Conservation (phyloP, 176 grass and related monocot species). For the Rhynchospora breviuscula region DNA sequence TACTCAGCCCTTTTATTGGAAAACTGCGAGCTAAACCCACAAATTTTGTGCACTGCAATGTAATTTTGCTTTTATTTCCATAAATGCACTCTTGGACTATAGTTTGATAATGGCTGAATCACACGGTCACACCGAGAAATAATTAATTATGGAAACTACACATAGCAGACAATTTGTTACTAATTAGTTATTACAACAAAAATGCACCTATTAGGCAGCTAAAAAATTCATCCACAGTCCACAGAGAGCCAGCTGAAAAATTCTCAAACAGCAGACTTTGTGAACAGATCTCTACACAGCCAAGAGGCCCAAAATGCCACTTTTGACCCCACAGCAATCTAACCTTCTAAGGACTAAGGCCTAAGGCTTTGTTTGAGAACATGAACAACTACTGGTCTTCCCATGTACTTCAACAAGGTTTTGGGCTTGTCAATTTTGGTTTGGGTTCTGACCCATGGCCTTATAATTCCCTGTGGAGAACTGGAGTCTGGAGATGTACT, state of each 20-base stretch:
- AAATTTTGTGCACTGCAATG: no score
- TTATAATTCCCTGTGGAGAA: slow-evolving; percentile 49
- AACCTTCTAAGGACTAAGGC: slow-evolving; percentile 33
- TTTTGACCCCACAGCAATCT: slow-evolving; percentile 7
- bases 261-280: slow-evolving; percentile 18
- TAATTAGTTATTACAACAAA: not conserved
- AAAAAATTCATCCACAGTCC: slow-evolving; percentile 22
- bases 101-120: no score
- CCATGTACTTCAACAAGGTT: slow-evolving; percentile 60
- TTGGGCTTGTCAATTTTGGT: slow-evolving; percentile 53
- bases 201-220: no score
- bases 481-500: slow-evolving; percentile 67
- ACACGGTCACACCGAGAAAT: no score
- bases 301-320: not conserved
- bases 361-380: slow-evolving; percentile 57
- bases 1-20: no score
- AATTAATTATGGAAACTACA: no score
- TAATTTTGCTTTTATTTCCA: no score
- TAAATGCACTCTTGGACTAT: no score
- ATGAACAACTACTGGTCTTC: slow-evolving; percentile 50
- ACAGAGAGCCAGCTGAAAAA: slow-evolving; percentile 22
- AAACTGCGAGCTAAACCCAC: no score
- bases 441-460: slow-evolving; percentile 64
- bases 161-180: not conserved
- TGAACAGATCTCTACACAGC: slow-evolving; percentile 29